Evolutionary conservation across 129 eudicot genomes (phyloP).

Genomic region (Tagetes patula): DNA sequence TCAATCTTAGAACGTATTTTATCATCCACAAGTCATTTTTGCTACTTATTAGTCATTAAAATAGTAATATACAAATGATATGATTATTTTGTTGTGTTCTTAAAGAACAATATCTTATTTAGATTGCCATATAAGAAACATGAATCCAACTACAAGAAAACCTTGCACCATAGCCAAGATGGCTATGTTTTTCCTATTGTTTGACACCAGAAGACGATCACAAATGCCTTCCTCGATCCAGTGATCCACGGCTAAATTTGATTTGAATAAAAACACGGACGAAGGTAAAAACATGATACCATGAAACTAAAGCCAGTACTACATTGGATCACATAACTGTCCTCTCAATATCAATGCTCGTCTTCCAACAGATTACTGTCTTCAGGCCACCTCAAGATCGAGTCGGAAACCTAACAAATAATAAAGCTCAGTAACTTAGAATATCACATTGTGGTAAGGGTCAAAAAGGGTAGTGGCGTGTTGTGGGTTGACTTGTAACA

Average conservation of each 20-base stretch:
- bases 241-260: constrained; percentile 22
- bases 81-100: neutral
- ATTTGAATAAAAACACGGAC: neutral
- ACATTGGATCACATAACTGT: constrained; percentile 12
- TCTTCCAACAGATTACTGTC: constrained; percentile 8
- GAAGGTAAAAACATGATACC: constrained; percentile 27
- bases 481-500: neutral
- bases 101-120: neutral
- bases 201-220: constrained; percentile 19
- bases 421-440: neutral
- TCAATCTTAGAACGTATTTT: too few relatives aligned
- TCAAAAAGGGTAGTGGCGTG: neutral
- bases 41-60: neutral
- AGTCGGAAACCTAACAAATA: constrained; percentile 21
- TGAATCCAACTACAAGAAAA: constrained; percentile 4
- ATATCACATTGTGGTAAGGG: neutral
- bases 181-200: neutral
- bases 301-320: constrained; percentile 22
- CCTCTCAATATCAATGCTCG: neutral
- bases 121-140: neutral
- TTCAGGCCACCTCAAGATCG: constrained; percentile 19
- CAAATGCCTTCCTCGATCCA: constrained; percentile 20
- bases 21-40: neutral
- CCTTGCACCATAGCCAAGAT: constrained; percentile 2
- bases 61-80: neutral